phyloP scores from a whole-genome alignment of 805 yeast species.

The Wickerhamia fluorescens region DNA sequence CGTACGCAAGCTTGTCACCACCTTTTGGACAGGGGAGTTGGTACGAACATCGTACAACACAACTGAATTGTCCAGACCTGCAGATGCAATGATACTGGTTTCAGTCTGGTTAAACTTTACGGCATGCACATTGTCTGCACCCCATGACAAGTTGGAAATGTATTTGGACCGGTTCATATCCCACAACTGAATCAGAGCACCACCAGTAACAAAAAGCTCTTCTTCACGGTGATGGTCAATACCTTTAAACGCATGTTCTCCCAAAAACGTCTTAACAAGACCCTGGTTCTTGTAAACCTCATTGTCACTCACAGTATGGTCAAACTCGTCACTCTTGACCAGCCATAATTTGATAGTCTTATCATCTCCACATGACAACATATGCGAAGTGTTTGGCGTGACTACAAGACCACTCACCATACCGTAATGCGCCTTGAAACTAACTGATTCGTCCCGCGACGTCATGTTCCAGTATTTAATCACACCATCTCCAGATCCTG shows the following conservation, averaged over 20 bases:
- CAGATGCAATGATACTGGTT: conserved; percentile 79
- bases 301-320: conserved; percentile 23
- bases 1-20: conserved; percentile 73
- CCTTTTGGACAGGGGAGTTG: conserved; percentile 85
- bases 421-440: conserved; percentile 86
- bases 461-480: conserved; percentile 91
- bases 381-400: conserved; percentile 47
- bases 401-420: conserved; percentile 78
- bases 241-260: conserved; percentile 78
- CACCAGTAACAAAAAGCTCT: conserved; percentile 81
- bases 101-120: conserved; percentile 89
- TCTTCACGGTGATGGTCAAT: conserved; percentile 81
- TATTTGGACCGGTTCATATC: conserved; percentile 76
- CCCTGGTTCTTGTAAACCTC: conserved; percentile 39
- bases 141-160: conserved; percentile 81
- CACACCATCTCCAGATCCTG: conserved; percentile 94
- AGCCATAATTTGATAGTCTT: conserved; percentile 88
- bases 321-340: conserved; percentile 50
- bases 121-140: conserved; percentile 80
- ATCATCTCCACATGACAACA: conserved; percentile 87
- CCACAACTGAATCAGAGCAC: conserved; percentile 89
- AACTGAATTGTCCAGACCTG: conserved; percentile 80
- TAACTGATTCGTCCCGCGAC: conserved; percentile 63
- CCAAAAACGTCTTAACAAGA: conserved; percentile 69
- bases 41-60: conserved; percentile 89